Base-by-base conservation (phyloP, 805 yeast genomes). In the Wickerhamiella allomyrinae region DNA sequence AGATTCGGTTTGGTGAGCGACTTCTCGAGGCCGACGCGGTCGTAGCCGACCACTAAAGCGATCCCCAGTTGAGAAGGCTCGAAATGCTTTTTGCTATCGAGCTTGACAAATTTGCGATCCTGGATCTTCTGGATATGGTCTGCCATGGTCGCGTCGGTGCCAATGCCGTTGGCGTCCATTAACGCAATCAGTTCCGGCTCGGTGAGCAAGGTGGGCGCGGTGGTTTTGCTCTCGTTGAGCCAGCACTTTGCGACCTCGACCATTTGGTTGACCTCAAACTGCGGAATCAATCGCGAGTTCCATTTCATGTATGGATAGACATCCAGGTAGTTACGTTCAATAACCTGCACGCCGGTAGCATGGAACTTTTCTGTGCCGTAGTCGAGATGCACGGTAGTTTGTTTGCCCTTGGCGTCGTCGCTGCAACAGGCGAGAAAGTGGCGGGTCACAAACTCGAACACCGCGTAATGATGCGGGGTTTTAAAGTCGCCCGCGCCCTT, bases 81-180 rank as follows among this genome's bases (percentile, higher is more conserved):
- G 11, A 91, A 68, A 37, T 41, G 40, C 29, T 38, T 43, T 25
- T 40, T 39, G 23, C 38, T 41, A 15, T 57, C 61, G 14, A 49
- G 50, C 49, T 70, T 76, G 14, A 59, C 61, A 53, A 87, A 93
- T 15, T 76, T 74, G 41, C 98, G 62, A 9, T 59, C 58, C 22
- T 71, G 62, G 34, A 91, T 76, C 55, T 82, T 87, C 44, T 81
- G 86, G 29, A 91, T 91, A 60, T 91, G 99, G 34, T 91, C 98
- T 0, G 97, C 98, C 60, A 91, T 93, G 0, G 99, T 91, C 1
- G 99, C 99, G 65, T 91, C 99, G 0, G 99, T 91, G 2, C 99
- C 99, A 36, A 91, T 91, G 0, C 97, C 97, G 59, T 91, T 91
- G 9, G 77, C 82, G 63, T 93, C 97, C 99, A 91, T 91, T 37